Evolutionary conservation across 371 early-diverging fungal genomes (phyloP).

Genomic region (Lichtheimia ramosa): DNA sequence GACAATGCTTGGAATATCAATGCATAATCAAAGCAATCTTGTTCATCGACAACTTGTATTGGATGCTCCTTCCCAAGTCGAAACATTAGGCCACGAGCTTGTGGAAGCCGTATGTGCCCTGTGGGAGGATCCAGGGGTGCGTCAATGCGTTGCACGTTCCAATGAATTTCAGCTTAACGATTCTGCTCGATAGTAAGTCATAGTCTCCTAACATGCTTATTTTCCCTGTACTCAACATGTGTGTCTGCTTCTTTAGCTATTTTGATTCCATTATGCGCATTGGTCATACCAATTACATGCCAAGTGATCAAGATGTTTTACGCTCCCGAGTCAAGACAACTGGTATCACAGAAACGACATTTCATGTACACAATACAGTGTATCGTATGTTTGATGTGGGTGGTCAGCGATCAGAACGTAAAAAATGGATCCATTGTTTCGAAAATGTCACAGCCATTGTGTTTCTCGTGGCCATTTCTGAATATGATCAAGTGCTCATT

Average conservation of each 20-base stretch:
- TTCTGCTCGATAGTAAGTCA: constrained; percentile 73
- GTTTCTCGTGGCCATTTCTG: constrained; percentile 89
- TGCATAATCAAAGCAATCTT: constrained; percentile 63
- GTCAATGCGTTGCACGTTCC: constrained; percentile 65
- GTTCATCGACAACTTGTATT: constrained; percentile 38
- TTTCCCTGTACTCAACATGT: background rate
- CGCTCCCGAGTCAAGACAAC: constrained; percentile 84
- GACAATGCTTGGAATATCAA: constrained; percentile 69
- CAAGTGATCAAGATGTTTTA: constrained; percentile 88
- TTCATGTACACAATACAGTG: constrained; percentile 77
- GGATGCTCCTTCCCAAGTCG: constrained; percentile 59
- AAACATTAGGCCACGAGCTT: constrained; percentile 68
- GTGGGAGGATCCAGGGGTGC: constrained; percentile 80
- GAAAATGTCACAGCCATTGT: constrained; percentile 93
- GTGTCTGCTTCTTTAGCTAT: constrained; percentile 50
- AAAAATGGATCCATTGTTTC: constrained; percentile 95
- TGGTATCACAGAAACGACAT: constrained; percentile 86
- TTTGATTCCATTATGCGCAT: constrained; percentile 89
- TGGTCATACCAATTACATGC: constrained; percentile 67
- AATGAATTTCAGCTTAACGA: constrained; percentile 88
- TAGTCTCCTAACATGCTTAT: background rate
- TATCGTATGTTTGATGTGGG: constrained; percentile 95
- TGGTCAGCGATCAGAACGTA: constrained; percentile 89
- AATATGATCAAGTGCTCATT: constrained; percentile 91
- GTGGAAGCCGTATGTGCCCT: constrained; percentile 67